Conservation (phyloP, 78 protist genomes). For the Anaeramoeba flamelloides region DNA sequence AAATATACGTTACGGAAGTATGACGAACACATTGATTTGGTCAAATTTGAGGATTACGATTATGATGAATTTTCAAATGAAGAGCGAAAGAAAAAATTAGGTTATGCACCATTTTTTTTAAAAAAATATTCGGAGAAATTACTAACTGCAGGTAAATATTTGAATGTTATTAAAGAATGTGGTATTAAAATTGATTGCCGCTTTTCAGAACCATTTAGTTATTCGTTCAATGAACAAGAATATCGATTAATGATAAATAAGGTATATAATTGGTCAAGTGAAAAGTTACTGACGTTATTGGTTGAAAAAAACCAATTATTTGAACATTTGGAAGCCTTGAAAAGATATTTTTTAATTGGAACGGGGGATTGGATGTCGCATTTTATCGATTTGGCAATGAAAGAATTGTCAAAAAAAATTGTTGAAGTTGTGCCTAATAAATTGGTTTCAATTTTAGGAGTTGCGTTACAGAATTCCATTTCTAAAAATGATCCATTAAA, state of each 20-base stretch:
- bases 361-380: slow-evolving; percentile 53
- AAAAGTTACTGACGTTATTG: slow-evolving; percentile 20
- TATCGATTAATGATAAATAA: slow-evolving; percentile 17
- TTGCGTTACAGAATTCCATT: neutral
- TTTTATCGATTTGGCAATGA: slow-evolving; percentile 50
- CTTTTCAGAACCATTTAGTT: slow-evolving; percentile 1
- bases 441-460: neutral
- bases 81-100: slow-evolving; percentile 19
- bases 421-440: slow-evolving; percentile 15
- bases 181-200: slow-evolving; percentile 8
- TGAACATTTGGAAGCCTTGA: slow-evolving; percentile 26
- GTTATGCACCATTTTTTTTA: too few species aligned
- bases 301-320: slow-evolving; percentile 26
- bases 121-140: neutral
- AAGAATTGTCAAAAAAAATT: slow-evolving; percentile 34
- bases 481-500: slow-evolving; percentile 32
- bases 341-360: slow-evolving; percentile 50
- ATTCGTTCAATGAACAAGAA: neutral
- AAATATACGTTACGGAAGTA: slow-evolving; percentile 10
- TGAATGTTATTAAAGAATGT: slow-evolving; percentile 50
- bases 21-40: too few species aligned
- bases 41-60: slow-evolving; percentile 19
- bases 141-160: slow-evolving; percentile 46
- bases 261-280: slow-evolving; percentile 31
- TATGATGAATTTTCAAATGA: too few species aligned